phyloP scores from a whole-genome alignment of 352 stramenopile species.

The Pythium vanterpoolii region DNA sequence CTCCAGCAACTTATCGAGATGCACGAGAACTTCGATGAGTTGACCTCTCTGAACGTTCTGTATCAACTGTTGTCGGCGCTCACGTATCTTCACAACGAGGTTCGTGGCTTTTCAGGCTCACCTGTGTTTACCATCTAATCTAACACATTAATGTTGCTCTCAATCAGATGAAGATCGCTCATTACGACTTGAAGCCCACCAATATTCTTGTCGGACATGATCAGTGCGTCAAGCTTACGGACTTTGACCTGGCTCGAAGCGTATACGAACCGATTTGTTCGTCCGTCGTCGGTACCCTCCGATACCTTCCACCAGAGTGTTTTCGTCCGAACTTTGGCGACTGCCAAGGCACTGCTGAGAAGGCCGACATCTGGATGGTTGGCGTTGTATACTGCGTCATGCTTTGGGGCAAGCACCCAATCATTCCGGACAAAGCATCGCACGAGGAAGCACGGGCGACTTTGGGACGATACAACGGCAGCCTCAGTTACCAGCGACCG shows the following conservation, averaged over 20 bases:
- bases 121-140: background rate
- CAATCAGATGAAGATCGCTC: constrained; percentile 63
- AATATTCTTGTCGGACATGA: constrained; percentile 94
- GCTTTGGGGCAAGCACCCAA: constrained; percentile 73
- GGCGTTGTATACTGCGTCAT: constrained; percentile 76
- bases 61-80: constrained; percentile 61
- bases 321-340: constrained; percentile 54
- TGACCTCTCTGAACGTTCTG: constrained; percentile 57
- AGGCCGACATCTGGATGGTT: constrained; percentile 84
- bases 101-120: constrained; percentile 14
- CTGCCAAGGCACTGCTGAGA: constrained; percentile 66
- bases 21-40: constrained; percentile 56
- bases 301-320: constrained; percentile 74
- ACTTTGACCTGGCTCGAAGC: constrained; percentile 86
- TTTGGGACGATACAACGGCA: constrained; percentile 30
- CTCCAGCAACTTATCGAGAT: constrained; percentile 77
- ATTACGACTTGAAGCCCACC: constrained; percentile 96
- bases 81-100: constrained; percentile 72
- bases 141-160: background rate
- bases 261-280: constrained; percentile 51
- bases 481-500: constrained; percentile 33
- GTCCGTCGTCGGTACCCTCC: constrained; percentile 66
- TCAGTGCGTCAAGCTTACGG: constrained; percentile 87
- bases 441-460: constrained; percentile 39
- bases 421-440: constrained; percentile 57